A percentile compares a stretch with the other conserved stretches of the same genome.
phyloP scores from a whole-genome alignment of 768 basidiomycete genomes.

The Phylloporus sp. region DNA sequence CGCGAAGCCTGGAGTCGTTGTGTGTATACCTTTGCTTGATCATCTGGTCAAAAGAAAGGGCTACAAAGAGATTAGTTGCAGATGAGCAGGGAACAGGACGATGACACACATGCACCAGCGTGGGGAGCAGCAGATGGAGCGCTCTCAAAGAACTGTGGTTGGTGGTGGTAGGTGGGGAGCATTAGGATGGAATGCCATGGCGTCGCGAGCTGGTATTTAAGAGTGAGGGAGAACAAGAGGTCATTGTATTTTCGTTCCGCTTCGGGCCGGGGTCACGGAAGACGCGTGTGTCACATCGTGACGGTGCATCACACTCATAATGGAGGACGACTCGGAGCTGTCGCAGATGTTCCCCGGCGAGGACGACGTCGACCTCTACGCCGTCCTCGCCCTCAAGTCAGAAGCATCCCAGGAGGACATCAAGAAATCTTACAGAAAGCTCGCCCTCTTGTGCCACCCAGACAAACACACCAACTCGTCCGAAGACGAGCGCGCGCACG shows the following conservation, averaged over 20 bases:
- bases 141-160: not conserved
- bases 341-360: slow-evolving; percentile 72
- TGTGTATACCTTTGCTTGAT: not conserved
- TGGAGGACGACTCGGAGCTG: slow-evolving; percentile 69
- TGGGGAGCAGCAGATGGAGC: slow-evolving; percentile 1
- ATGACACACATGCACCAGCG: slow-evolving; percentile 10
- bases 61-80: slow-evolving; percentile 7
- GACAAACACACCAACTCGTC: slow-evolving; percentile 74
- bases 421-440: slow-evolving; percentile 78
- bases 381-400: slow-evolving; percentile 53
- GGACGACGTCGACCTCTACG: slow-evolving; percentile 73
- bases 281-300: slow-evolving; percentile 6
- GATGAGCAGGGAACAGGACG: not conserved
- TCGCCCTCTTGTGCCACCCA: slow-evolving; percentile 80
- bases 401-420: slow-evolving; percentile 62
- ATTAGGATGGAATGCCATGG: slow-evolving; percentile 4
- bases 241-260: slow-evolving; percentile 3
- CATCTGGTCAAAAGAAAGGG: not conserved
- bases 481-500: slow-evolving; percentile 57
- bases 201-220: too few species aligned
- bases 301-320: slow-evolving; percentile 25
- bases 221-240: slow-evolving; percentile 10
- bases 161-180: not conserved
- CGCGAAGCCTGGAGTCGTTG: not conserved
- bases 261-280: too few species aligned